phyloP scores from a whole-genome alignment of 2,329 filamentous ascomycete genomes.

The Chaetomiaceae sp. region DNA sequence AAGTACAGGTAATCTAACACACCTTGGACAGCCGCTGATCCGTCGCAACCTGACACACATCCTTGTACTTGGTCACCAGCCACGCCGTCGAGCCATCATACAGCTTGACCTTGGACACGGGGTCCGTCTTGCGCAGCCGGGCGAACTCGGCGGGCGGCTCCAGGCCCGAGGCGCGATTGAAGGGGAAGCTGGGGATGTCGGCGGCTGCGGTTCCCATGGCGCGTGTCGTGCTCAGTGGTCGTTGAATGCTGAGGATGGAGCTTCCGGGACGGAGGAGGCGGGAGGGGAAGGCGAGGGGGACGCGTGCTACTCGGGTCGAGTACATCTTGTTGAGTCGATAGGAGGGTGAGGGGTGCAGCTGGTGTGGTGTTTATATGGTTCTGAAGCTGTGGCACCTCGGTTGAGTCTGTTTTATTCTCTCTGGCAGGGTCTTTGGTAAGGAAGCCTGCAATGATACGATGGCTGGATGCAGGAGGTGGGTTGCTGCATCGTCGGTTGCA shows the following conservation, averaged over 20 bases:
- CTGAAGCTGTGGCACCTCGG: too few species aligned
- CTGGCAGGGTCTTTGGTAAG: too few species aligned
- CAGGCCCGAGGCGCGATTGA: conserved; percentile 35
- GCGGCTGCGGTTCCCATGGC: conserved; percentile 9
- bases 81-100: conserved; percentile 45
- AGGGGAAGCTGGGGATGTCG: conserved; percentile 35
- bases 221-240: not conserved
- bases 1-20: not conserved
- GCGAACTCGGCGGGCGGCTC: conserved; percentile 44
- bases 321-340: not conserved
- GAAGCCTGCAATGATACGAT: too few species aligned
- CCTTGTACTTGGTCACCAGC: conserved; percentile 45
- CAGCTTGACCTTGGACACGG: conserved; percentile 42
- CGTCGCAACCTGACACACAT: conserved; percentile 42
- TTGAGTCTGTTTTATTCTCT: too few species aligned
- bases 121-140: conserved; percentile 38
- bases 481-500: conserved; percentile 3
- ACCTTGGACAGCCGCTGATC: conserved; percentile 45
- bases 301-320: not conserved
- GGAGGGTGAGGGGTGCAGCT: not conserved
- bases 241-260: not conserved
- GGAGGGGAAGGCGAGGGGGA: not conserved
- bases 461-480: too few species aligned
- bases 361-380: not conserved
- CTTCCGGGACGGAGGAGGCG: not conserved